Evolutionary conservation across 306 rosid genomes (phyloP), one percentile per base, ranked within the genome.

Genomic region (Gleditsia sinensis): DNA sequence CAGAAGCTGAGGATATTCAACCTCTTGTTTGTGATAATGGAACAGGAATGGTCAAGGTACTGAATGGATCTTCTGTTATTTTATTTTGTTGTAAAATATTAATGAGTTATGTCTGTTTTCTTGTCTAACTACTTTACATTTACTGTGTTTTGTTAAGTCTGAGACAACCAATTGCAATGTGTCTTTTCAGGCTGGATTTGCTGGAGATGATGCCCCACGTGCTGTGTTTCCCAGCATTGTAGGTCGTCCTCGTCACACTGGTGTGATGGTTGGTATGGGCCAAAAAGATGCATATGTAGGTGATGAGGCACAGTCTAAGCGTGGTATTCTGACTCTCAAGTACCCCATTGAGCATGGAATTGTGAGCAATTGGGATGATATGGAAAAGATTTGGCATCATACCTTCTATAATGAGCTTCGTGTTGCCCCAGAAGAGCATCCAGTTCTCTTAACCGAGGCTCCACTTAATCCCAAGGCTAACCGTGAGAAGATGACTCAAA

Each of bases 401-500:
- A 82, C 86, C 73, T 92, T 92, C 78, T 92, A 92, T 55, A 92
- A 92, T 36, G 98, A 92, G 89, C 96, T 93, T 80, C 97, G 98
- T 78, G 98, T 91, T 23, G 97, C 98, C 57, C 98, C 97, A 0
- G 98, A 93, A 76, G 97, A 93, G 75, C 98, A 93, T 68, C 98
- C 97, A 0, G 98, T 93, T 86, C 92, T 91, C 20, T 83, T 93
- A 34, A 93, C 97, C 0, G 98, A 93, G 86, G 98, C 98, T 72
- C 98, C 98, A 39, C 91, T 93, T 64, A 93, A 93, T 76, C 98
- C 97, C 8, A 93, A 93, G 78, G 98, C 98, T 11, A 93, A 93
- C 25, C 97, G 98, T 59, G 98, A 93, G 83, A 93, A 93, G 83
- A 93, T 93, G 98, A 93, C 98, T 59, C 98, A 93, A 76, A 93